Conservation (phyloP, 164 flowering plant species). For the Liquidambar formosana region DNA sequence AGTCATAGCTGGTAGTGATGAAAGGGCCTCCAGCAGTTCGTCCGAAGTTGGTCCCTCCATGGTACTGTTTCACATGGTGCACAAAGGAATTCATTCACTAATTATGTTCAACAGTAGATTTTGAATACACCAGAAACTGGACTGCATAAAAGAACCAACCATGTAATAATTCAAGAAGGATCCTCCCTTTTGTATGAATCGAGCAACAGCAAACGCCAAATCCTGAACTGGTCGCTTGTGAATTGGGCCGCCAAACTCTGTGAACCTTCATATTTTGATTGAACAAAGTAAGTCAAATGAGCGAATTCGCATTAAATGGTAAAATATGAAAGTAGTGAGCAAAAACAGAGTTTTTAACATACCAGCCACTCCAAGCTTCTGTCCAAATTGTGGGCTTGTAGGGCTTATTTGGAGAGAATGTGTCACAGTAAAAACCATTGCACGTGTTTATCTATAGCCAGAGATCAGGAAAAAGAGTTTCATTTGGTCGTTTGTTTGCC, state of each 20-base stretch:
- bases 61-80: constrained; percentile 49
- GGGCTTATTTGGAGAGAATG: constrained; percentile 63
- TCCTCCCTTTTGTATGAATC: constrained; percentile 88
- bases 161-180: constrained; percentile 86
- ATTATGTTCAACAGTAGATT: not conserved
- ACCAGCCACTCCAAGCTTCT: constrained; percentile 83
- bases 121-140: not conserved
- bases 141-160: constrained; percentile 43
- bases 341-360: constrained; percentile 3
- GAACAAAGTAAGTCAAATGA: not conserved
- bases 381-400: constrained; percentile 76
- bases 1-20: constrained; percentile 87
- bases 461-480: not conserved
- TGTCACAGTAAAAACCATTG: constrained; percentile 73
- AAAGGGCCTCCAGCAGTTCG: constrained; percentile 94
- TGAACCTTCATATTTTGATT: constrained; percentile 50
- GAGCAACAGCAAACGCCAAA: constrained; percentile 86
- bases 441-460: constrained; percentile 64
- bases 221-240: constrained; percentile 82
- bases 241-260: constrained; percentile 75
- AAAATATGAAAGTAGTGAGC: not conserved
- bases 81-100: constrained; percentile 1
- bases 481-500: not conserved
- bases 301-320: not conserved
- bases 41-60: constrained; percentile 95